Conservation (phyloP, 2,329 filamentous ascomycete species). For the Diaporthe vaccinii region DNA sequence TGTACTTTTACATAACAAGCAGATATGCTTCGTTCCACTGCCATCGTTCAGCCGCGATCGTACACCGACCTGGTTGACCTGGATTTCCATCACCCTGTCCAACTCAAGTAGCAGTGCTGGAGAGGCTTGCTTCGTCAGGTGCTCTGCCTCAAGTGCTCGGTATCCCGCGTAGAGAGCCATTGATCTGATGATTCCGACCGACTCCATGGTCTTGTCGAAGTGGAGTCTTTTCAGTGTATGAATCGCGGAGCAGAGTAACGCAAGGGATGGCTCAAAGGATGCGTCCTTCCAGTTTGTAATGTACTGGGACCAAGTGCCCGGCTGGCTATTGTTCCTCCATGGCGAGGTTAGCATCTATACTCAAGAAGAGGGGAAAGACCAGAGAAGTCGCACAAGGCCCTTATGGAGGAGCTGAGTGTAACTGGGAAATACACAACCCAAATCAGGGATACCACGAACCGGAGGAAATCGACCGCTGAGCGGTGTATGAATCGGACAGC, state of each 20-base stretch:
- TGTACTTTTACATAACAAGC: neutral
- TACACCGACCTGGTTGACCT: neutral
- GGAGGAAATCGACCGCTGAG: slow-evolving; percentile 17
- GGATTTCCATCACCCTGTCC: neutral
- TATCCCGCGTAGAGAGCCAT: slow-evolving; percentile 13
- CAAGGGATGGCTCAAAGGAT: slow-evolving; percentile 1
- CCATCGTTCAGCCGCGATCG: neutral
- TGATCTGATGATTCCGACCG: neutral
- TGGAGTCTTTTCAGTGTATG: slow-evolving; percentile 10
- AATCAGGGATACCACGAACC: neutral
- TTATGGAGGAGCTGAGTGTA: neutral
- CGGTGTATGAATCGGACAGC: slow-evolving; percentile 9
- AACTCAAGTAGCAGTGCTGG: neutral
- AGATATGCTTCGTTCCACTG: neutral
- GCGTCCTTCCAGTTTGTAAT: neutral
- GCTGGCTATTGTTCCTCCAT: neutral
- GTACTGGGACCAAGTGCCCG: slow-evolving; percentile 1
- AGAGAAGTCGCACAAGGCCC: too few species aligned
- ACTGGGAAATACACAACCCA: neutral
- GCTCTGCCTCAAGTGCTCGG: slow-evolving; percentile 9
- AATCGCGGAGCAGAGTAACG: slow-evolving; percentile 1
- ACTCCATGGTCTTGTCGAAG: neutral
- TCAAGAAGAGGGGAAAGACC: neutral
- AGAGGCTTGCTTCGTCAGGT: neutral
- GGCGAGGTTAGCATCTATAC: neutral